Percentiles rank a stretch among this genome's conserved stretches.
Evolutionary conservation across 2,329 filamentous ascomycete genomes (phyloP).

Genomic region (Colletotrichum musae): DNA sequence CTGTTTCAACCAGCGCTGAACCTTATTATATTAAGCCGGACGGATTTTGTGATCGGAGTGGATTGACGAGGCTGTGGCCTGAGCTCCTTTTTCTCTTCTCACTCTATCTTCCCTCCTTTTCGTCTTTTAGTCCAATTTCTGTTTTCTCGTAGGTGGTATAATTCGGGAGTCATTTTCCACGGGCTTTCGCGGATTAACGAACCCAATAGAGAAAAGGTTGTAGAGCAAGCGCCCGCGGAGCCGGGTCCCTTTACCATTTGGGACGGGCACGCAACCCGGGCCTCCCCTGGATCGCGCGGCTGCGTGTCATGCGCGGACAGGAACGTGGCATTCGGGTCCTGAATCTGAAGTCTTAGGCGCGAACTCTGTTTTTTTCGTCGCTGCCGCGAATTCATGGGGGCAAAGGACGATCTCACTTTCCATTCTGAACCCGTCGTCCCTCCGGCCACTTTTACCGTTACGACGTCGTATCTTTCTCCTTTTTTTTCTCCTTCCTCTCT

Average conservation of each 20-base stretch:
- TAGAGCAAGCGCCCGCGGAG: neutral
- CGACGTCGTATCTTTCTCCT: no score
- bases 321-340: neutral
- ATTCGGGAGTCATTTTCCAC: no score
- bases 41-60: neutral
- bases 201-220: neutral
- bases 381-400: neutral
- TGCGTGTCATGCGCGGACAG: constrained; percentile 13
- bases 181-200: no score
- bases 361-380: constrained; percentile 15
- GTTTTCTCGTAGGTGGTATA: no score
- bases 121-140: no score
- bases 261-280: neutral
- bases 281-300: neutral
- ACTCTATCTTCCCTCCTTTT: no score
- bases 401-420: no score
- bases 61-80: neutral
- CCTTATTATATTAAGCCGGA: constrained; percentile 9
- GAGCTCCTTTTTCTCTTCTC: neutral
- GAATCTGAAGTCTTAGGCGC: neutral
- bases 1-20: constrained; percentile 7
- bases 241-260: neutral
- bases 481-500: no score
- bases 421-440: no score
- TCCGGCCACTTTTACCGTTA: no score